phyloP scores from a whole-genome alignment of 805 yeast species.

The Pichia cephalocereana region DNA sequence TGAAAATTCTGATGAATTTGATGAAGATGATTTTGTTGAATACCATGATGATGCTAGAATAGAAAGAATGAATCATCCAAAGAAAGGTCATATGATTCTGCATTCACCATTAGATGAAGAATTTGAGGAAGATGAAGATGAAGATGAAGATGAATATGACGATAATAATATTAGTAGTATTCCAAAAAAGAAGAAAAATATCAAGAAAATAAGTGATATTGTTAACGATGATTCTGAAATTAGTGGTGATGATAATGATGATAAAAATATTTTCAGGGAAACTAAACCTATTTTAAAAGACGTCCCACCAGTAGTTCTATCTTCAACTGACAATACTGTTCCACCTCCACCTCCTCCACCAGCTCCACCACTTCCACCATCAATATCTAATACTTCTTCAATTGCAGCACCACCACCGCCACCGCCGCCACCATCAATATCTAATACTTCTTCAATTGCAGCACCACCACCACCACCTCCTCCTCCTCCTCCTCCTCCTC shows the following conservation, averaged over 20 bases:
- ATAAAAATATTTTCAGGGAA: not conserved
- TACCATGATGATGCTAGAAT: not conserved
- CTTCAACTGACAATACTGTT: too few species aligned
- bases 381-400: conserved; percentile 13
- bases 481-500: conserved; percentile 10
- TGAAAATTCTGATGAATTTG: not conserved
- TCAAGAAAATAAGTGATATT: not conserved
- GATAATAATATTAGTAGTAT: too few species aligned
- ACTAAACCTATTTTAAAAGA: too few species aligned
- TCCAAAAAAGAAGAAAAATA: not conserved
- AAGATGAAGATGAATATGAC: not conserved
- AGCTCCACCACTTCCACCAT: conserved; percentile 16
- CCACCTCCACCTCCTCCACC: conserved; percentile 3
- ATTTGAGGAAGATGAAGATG: not conserved
- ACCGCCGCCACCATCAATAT: conserved; percentile 22
- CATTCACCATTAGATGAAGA: not conserved
- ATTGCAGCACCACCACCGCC: conserved; percentile 8
- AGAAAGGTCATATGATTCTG: not conserved
- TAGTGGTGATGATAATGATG: not conserved
- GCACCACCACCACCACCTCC: conserved; percentile 25
- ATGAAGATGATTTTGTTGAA: not conserved
- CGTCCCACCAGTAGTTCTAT: too few species aligned
- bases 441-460: conserved; percentile 11
- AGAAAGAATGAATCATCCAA: not conserved
- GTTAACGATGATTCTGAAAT: not conserved